Evolutionary conservation across 352 stramenopile genomes (phyloP).

Genomic region (Paralagenidium karlingii): DNA sequence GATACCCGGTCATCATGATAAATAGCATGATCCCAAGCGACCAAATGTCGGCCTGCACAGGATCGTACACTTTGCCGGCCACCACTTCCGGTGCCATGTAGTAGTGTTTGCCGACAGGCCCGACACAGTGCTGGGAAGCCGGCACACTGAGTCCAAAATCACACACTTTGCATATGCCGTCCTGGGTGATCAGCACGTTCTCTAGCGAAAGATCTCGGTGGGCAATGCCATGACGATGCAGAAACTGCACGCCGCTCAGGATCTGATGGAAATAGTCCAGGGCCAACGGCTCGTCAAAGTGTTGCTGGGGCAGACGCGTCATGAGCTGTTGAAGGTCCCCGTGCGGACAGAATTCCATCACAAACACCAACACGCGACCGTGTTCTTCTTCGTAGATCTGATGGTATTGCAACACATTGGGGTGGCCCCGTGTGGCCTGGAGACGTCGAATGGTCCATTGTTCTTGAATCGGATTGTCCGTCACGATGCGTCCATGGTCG

Average conservation of each 20-base stretch:
- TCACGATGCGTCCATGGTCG: no score
- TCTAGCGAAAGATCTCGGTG: conserved; percentile 64
- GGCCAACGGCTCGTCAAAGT: neutral
- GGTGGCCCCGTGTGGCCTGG: no score
- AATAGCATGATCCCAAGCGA: conserved; percentile 52
- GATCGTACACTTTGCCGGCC: conserved; percentile 18
- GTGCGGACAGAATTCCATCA: neutral
- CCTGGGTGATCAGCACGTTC: conserved; percentile 51
- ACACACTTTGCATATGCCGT: conserved; percentile 18
- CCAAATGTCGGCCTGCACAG: conserved; percentile 39
- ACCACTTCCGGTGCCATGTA: conserved; percentile 60
- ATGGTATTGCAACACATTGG: no score
- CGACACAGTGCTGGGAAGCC: no score
- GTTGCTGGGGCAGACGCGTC: neutral
- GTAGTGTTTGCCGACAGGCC: no score
- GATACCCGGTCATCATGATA: conserved; percentile 47
- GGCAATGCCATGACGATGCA: conserved; percentile 43
- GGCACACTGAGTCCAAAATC: conserved; percentile 5
- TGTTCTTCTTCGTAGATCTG: no score
- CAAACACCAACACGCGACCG: no score
- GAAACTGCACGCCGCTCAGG: conserved; percentile 18
- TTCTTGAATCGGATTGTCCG: no score
- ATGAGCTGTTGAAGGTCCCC: neutral
- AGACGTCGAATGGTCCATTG: no score
- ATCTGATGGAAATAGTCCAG: conserved; percentile 2